Conservation (phyloP, 352 stramenopile genomes). For the Pseudoperonospora humuli region DNA sequence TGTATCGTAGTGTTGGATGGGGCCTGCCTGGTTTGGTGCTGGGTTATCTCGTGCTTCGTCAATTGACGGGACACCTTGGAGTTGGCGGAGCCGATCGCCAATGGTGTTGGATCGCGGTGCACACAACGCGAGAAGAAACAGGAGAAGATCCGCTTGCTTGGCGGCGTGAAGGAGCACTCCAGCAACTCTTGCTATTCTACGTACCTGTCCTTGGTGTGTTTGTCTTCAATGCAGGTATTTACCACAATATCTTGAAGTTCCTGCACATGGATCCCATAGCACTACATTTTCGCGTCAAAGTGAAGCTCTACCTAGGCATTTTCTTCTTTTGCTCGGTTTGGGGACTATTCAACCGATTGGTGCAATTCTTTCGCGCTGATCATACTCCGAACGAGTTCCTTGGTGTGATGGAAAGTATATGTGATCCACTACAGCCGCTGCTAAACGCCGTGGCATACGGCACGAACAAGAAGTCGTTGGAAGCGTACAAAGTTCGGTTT, state of each 20-base stretch:
- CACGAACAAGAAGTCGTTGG: constrained; percentile 63
- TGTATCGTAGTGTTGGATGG: constrained; percentile 62
- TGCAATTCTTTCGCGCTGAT: constrained; percentile 42
- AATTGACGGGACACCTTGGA: constrained; percentile 62
- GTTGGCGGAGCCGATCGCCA: constrained; percentile 56
- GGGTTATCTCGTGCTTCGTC: constrained; percentile 48
- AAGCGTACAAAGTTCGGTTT: constrained; percentile 65
- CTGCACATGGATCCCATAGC: constrained; percentile 58
- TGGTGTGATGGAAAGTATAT: constrained; percentile 60
- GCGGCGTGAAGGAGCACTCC: constrained; percentile 37
- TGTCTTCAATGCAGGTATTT: constrained; percentile 57
- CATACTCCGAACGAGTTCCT: constrained; percentile 51
- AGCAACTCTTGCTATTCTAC: constrained; percentile 69
- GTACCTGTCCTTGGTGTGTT: constrained; percentile 49
- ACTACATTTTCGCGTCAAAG: constrained; percentile 43
- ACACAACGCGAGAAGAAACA: constrained; percentile 18
- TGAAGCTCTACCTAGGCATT: constrained; percentile 57
- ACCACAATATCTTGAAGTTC: constrained; percentile 54
- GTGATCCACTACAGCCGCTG: constrained; percentile 59
- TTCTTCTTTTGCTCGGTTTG: constrained; percentile 73
- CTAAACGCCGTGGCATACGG: constrained; percentile 62
- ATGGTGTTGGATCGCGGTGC: constrained; percentile 73
- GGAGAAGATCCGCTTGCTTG: constrained; percentile 29
- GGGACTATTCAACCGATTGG: constrained; percentile 53
- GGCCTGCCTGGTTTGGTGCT: constrained; percentile 47